Evolutionary conservation across 495 filamentous ascomycete genomes (phyloP).

Genomic region (Penicillium coffeae): DNA sequence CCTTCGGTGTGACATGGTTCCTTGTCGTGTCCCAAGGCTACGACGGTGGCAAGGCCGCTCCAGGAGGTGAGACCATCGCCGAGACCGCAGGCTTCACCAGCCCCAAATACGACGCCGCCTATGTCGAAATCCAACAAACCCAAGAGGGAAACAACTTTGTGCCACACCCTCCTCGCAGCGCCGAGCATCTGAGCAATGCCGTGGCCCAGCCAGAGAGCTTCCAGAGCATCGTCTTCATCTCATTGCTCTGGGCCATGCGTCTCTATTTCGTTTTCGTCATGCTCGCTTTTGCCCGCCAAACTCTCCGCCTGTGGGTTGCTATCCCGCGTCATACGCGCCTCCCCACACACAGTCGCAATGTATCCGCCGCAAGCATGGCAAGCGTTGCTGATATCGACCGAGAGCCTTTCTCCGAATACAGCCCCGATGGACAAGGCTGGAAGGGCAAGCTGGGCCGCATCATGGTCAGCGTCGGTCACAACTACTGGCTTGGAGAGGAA

Average conservation of each 20-base stretch:
- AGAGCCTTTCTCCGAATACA: conserved; percentile 66
- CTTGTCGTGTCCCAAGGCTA: conserved; percentile 58
- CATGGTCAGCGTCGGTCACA: conserved; percentile 65
- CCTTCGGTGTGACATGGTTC: conserved; percentile 83
- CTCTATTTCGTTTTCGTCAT: conserved; percentile 76
- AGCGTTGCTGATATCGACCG: conserved; percentile 50
- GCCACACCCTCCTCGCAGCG: conserved; percentile 26
- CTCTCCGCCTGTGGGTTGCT: conserved; percentile 55
- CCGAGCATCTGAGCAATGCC: conserved; percentile 43
- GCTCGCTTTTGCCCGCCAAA: conserved; percentile 71
- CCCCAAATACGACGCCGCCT: conserved; percentile 58
- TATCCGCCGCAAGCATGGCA: conserved; percentile 42
- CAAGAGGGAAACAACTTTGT: conserved; percentile 21
- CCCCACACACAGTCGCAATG: conserved; percentile 43
- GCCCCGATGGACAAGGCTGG: conserved; percentile 71
- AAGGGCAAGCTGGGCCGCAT: conserved; percentile 65
- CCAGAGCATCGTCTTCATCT: conserved; percentile 69
- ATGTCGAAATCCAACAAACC: conserved; percentile 24
- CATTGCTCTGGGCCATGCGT: conserved; percentile 64
- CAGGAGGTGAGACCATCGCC: conserved; percentile 52
- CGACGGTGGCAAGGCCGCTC: conserved; percentile 36
- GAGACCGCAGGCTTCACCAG: conserved; percentile 66
- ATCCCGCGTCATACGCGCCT: conserved; percentile 43
- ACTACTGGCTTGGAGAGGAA: conserved; percentile 71
- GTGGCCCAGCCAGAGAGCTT: conserved; percentile 66